Base-by-base conservation (phyloP, 2,329 filamentous ascomycete genomes). In the Arthroderma uncinatum region DNA sequence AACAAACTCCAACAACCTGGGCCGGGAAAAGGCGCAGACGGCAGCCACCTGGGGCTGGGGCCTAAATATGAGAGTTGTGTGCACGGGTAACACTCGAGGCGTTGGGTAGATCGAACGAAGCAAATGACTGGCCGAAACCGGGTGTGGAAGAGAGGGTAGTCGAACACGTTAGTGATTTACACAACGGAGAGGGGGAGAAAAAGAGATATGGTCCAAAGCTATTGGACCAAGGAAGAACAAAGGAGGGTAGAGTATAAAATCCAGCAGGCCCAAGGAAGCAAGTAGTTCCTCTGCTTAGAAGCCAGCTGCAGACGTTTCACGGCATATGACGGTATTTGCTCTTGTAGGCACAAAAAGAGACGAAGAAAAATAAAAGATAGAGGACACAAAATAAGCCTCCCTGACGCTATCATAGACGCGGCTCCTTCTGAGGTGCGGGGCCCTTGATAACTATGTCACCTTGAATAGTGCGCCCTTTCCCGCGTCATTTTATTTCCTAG, bases 271-370 rank as follows among this genome's bases (percentile, higher is more conserved):
- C 25, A 48, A 28, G 14, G 12, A 30, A 4, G n/a, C n/a, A 21
- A 50, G 23, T 30, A 30, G 4, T 30, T 50, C 25, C 47, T 50
- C 8, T 16, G 14, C 23, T 30, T 30, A 3, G 25, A 30, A 14
- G 25, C 7, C 47, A 7, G 23, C 7, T 12, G 33, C n/a, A 12
- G 47, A 16, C 9, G 47, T 50, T 30, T 12, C 47, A 50, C 47
- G 47, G 25, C 47, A 50, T 50, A 50, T 33, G 47, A 19, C n/a
- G 47, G 47, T 34, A n/a, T 50, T 50, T 50, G 47, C 6, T 50
- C 23, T 16, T 25, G 25, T 4, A n/a, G 25, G 14, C 25, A 34
- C 12, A 30, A 19, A 33, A 50, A 40, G 16, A 36, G 34, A 34
- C 5, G 36, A 7, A 39, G 36, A 53, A 53, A 53, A 28, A 5